phyloP scores from a whole-genome alignment of 257 asterid species.

The Jasminum sambac region DNA sequence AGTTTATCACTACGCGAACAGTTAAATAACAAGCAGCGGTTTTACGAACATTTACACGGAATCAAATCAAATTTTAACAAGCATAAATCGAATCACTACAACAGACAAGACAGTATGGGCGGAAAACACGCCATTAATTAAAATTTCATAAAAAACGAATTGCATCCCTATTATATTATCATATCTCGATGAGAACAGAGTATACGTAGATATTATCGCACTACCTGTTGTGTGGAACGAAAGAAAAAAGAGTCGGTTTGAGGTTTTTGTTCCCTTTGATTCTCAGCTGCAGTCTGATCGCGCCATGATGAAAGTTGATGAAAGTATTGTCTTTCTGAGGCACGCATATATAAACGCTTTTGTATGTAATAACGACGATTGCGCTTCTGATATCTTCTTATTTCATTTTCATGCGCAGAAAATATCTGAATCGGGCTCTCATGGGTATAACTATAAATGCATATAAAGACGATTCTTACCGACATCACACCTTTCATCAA shows the following conservation, averaged over 20 bases:
- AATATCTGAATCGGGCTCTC: background rate
- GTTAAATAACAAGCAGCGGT: slow-evolving; percentile 1
- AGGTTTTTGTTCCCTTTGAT: background rate
- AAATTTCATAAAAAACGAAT: background rate
- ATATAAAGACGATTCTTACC: too few relatives aligned
- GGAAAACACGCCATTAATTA: background rate
- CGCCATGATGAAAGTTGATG: background rate
- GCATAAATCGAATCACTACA: background rate
- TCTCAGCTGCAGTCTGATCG: background rate
- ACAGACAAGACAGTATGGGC: background rate
- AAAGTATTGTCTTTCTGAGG: background rate
- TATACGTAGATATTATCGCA: background rate
- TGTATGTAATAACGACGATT: background rate
- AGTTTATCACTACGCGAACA: background rate
- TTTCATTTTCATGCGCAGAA: background rate
- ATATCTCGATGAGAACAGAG: background rate
- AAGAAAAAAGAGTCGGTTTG: background rate
- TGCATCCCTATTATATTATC: background rate
- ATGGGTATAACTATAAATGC: too few relatives aligned
- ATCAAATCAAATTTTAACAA: background rate
- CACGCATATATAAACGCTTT: background rate
- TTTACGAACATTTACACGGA: background rate
- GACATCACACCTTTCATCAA: too few relatives aligned
- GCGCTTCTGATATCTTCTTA: background rate
- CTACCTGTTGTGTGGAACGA: background rate